Evolutionary conservation across 2,329 filamentous ascomycete genomes (phyloP), one percentile per base, ranked within the genome.

Genomic region (Calonectria leucothoes): DNA sequence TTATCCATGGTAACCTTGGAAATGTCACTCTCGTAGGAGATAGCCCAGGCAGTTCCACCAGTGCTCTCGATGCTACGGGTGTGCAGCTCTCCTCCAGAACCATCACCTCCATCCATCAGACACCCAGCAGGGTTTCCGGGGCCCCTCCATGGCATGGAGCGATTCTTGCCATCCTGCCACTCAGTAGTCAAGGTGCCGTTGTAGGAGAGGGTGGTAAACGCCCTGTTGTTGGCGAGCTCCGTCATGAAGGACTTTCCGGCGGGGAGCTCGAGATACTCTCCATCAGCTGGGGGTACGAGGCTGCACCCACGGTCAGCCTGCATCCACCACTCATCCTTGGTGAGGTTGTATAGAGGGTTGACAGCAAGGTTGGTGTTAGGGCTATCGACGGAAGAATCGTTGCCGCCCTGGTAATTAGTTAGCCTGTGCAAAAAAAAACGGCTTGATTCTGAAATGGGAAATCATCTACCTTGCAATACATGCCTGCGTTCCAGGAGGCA

Each of bases 191-290:
- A 70, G 10, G 78, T 70, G 11, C 87, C 86, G 20, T 83, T 81
- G 74, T 85, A 88, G 2, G 86, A 87, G 14, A 89, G 83, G 0
- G 85, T 88, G 0, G 88, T 88, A 65, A 86, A 84, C 17, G 83
- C 87, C 10, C 86, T 85, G 82, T 89, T 89, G 74, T 88, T 86
- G 33, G 88, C 87, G 0, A 89, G 81, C 74, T 90, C 87, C 8
- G 87, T 86, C 29, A 83, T 87, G 75, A 89, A 88, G 0, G 83
- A 81, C 48, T 86, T 85, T 25, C 88, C 87, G 2, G 88, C 88
- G 2, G 88, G 88, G 2, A 90, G 81, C 33, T 85, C 83, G 51
- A 90, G 84, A 25, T 78, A 82, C 15, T 80, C 81, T 37, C 78
- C 80, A 2, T 79, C 74, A 1, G 79, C 71, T 10, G 81, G 81